Evolutionary conservation across 441 rosid genomes (phyloP).

Genomic region (Gossypium trilobum): DNA sequence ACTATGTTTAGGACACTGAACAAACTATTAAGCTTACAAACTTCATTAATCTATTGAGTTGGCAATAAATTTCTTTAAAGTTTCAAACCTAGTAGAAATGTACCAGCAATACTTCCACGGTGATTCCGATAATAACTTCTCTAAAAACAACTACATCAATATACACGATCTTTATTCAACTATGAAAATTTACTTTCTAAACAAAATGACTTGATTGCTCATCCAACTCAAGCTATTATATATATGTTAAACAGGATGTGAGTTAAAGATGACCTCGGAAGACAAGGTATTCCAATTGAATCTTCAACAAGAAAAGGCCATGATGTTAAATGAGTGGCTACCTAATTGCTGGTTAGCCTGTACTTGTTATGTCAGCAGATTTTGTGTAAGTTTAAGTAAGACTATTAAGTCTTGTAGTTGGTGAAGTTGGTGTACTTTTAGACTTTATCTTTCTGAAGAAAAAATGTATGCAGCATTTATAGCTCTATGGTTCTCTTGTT

Average conservation of each 20-base stretch:
- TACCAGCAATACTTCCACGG: neutral
- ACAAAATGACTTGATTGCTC: neutral
- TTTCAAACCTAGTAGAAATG: neutral
- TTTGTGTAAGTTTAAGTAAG: no score
- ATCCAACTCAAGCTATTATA: neutral
- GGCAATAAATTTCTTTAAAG: neutral
- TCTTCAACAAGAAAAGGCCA: neutral
- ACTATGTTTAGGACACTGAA: neutral
- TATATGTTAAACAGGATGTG: neutral
- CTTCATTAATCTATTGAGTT: neutral
- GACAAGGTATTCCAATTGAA: neutral
- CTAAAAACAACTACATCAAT: neutral
- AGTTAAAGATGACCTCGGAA: neutral
- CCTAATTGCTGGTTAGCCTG: no score
- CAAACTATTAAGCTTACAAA: neutral
- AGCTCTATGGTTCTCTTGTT: no score
- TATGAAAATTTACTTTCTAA: neutral
- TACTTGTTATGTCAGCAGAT: no score
- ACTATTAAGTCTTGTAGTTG: no score
- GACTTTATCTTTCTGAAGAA: no score
- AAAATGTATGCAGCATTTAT: no score
- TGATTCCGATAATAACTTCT: neutral
- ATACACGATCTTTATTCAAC: neutral
- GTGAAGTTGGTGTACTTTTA: no score
- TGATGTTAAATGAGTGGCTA: no score